phyloP scores from a whole-genome alignment of 2,329 filamentous ascomycete genomes.

The Apiospora koreana region DNA sequence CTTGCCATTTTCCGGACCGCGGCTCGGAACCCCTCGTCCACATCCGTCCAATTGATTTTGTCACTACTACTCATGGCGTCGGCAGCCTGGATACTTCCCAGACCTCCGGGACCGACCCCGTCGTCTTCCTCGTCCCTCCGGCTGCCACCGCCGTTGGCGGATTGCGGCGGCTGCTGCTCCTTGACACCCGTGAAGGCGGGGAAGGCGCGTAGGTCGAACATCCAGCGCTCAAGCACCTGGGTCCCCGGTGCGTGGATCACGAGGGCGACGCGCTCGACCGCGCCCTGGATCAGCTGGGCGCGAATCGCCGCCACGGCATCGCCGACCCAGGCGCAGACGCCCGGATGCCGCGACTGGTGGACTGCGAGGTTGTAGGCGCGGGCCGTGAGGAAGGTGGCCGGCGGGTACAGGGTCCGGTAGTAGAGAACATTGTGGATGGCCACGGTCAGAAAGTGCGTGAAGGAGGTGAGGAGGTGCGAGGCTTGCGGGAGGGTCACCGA shows the following conservation, averaged over 20 bases:
- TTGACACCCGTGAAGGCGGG: constrained; percentile 45
- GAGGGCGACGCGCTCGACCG: constrained; percentile 48
- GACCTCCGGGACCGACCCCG: not conserved
- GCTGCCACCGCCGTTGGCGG: constrained; percentile 17
- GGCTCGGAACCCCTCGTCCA: constrained; percentile 73
- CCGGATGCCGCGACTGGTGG: constrained; percentile 82
- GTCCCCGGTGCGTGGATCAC: constrained; percentile 42
- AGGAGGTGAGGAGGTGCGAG: constrained; percentile 64
- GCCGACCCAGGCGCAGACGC: constrained; percentile 81
- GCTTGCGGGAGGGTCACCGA: constrained; percentile 43
- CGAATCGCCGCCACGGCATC: constrained; percentile 76
- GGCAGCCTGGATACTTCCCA: constrained; percentile 20
- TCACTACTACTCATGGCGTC: constrained; percentile 16
- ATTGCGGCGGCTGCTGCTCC: constrained; percentile 16
- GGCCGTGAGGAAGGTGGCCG: constrained; percentile 73
- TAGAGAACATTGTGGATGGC: constrained; percentile 85
- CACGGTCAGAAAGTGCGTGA: constrained; percentile 79
- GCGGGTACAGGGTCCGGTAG: constrained; percentile 78
- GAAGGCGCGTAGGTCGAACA: constrained; percentile 58
- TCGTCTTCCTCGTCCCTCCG: constrained; percentile 29
- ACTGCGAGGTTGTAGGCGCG: constrained; percentile 83
- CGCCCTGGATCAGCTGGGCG: constrained; percentile 64
- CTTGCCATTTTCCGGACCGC: constrained; percentile 64
- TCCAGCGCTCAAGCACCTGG: constrained; percentile 59
- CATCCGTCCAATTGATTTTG: constrained; percentile 55